Evolutionary conservation across 306 rosid genomes (phyloP).

Genomic region (Abrus pulchellus): DNA sequence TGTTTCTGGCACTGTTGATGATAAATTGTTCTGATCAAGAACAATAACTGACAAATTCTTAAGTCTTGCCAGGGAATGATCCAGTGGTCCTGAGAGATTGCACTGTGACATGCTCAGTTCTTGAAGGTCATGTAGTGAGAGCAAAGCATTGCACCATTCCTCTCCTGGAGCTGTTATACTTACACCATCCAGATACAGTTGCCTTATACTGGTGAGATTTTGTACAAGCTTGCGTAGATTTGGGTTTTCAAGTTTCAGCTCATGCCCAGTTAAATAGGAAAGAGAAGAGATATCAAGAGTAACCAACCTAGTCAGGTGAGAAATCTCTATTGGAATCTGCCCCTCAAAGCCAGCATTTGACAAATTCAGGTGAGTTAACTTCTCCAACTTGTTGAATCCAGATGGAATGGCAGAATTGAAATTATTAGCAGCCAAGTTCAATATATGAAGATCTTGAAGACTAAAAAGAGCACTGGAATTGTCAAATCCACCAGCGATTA

Average conservation of each 20-base stretch:
- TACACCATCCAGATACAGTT: constrained; percentile 66
- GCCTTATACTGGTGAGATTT: constrained; percentile 48
- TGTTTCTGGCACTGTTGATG: constrained; percentile 20
- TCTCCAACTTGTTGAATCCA: constrained; percentile 42
- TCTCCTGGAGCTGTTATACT: constrained; percentile 48
- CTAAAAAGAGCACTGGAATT: constrained; percentile 47
- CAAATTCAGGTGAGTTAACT: constrained; percentile 48
- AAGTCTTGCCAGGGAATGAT: constrained; percentile 38
- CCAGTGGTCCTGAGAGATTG: constrained; percentile 52
- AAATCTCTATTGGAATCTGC: constrained; percentile 56
- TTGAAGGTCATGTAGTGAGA: constrained; percentile 5
- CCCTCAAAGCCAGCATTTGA: constrained; percentile 53
- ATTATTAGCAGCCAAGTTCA: constrained; percentile 48
- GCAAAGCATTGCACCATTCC: constrained; percentile 58
- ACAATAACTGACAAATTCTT: constrained; percentile 1
- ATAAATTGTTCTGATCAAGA: constrained; percentile 2
- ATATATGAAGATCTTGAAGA: constrained; percentile 45
- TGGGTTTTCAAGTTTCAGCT: constrained; percentile 51
- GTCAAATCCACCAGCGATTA: constrained; percentile 47
- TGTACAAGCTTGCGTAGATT: constrained; percentile 41
- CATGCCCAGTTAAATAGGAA: not conserved
- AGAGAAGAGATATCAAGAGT: constrained; percentile 53
- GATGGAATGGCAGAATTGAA: constrained; percentile 49
- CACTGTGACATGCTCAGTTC: constrained; percentile 41
- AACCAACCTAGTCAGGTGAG: constrained; percentile 54